A percentile compares a stretch with the other conserved stretches of the same genome.
Conservation (phyloP, 768 basidiomycete species). For the Phlebiopsis gigantea region DNA sequence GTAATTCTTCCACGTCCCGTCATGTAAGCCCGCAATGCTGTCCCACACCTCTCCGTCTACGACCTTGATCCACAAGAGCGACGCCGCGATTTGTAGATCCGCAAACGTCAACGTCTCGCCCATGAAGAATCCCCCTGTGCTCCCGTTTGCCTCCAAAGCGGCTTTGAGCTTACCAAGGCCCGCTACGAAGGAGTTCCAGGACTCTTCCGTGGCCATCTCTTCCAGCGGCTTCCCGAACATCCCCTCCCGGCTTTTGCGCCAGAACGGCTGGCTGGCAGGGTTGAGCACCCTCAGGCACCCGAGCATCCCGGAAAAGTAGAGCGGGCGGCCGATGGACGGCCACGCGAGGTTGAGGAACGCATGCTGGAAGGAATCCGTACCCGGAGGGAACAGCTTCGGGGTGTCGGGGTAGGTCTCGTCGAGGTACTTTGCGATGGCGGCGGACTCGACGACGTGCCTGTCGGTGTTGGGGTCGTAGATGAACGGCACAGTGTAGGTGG, state of each 20-base stretch:
- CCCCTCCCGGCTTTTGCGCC: conserved; percentile 29
- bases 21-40: conserved; percentile 32
- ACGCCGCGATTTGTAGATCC: conserved; percentile 34
- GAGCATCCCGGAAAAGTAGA: conserved; percentile 2
- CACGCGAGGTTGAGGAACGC: conserved; percentile 24
- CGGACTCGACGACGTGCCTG: conserved; percentile 35
- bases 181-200: conserved; percentile 34
- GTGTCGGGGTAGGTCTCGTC: conserved; percentile 43
- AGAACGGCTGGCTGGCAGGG: conserved; percentile 29
- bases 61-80: conserved; percentile 27
- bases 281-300: conserved; percentile 4
- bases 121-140: conserved; percentile 21
- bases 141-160: conserved; percentile 10
- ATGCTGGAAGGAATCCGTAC: conserved; percentile 33
- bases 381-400: conserved; percentile 32
- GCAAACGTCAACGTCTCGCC: conserved; percentile 34
- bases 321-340: background rate
- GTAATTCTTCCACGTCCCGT: conserved; percentile 27
- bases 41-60: conserved; percentile 37
- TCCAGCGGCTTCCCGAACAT: conserved; percentile 32
- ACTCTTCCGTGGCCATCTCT: conserved; percentile 26
- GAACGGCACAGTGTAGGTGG: conserved; percentile 41
- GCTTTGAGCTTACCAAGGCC: conserved; percentile 24
- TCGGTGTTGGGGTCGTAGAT: conserved; percentile 43
- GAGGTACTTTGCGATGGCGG: conserved; percentile 43